phyloP scores from a whole-genome alignment of 202 grass and related monocot species.

The Elaeis oleifera region DNA sequence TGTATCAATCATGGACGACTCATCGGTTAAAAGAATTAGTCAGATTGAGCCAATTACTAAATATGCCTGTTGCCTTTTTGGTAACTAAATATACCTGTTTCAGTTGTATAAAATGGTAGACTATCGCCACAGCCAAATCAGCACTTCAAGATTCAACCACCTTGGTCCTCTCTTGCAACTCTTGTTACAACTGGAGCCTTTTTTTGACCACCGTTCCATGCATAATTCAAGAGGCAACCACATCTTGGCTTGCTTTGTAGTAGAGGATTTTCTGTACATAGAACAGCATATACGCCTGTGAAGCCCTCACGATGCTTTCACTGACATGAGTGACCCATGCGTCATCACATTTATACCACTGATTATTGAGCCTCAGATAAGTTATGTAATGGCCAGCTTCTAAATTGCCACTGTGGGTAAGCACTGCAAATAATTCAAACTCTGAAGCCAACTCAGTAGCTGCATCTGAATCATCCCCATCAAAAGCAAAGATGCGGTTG shows the following conservation, averaged over 20 bases:
- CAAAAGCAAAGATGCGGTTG: slow-evolving; percentile 68
- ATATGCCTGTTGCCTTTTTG: neutral
- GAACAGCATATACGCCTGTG: slow-evolving; percentile 88
- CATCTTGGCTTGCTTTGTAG: slow-evolving; percentile 77
- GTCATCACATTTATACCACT: slow-evolving; percentile 96
- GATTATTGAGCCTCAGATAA: slow-evolving; percentile 71
- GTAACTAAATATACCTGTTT: slow-evolving; percentile 7
- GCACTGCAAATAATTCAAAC: slow-evolving; percentile 86
- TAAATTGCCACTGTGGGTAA: slow-evolving; percentile 76
- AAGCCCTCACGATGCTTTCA: slow-evolving; percentile 62
- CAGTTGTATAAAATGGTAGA: slow-evolving; percentile 2
- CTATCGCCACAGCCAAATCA: neutral
- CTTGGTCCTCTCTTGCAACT: neutral
- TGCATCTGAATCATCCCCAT: slow-evolving; percentile 48
- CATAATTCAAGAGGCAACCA: slow-evolving; percentile 3
- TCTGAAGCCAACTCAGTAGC: slow-evolving; percentile 48
- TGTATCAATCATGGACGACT: slow-evolving; percentile 16
- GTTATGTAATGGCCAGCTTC: slow-evolving; percentile 92
- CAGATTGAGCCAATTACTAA: slow-evolving; percentile 14
- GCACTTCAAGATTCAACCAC: neutral
- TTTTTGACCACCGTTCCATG: neutral
- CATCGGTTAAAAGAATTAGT: neutral
- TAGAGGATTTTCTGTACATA: slow-evolving; percentile 93
- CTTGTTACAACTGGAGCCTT: neutral
- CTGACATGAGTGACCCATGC: slow-evolving; percentile 82